These are phyloP conservation scores for Excoecaria agallocha DNA, from an alignment of 345 rosid species.

Conservation along the genomic window DNA sequence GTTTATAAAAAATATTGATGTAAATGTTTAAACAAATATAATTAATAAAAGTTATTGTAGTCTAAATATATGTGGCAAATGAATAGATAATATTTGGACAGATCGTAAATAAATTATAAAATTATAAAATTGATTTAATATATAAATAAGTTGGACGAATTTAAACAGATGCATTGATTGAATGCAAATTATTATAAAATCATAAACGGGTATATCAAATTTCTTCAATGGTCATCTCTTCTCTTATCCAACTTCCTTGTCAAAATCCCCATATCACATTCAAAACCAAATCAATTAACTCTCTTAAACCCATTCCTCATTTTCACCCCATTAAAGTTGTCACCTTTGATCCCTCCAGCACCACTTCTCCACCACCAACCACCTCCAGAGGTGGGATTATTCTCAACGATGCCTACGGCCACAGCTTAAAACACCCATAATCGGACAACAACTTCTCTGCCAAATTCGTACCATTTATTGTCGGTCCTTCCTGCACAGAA, in stretches of 20 bases:
- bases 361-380: conserved; percentile 12
- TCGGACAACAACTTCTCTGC: conserved; percentile 39
- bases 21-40: too few relatives aligned
- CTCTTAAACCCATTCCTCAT: conserved; percentile 14
- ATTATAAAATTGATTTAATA: too few relatives aligned
- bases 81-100: too few relatives aligned
- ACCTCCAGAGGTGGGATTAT: conserved; percentile 27
- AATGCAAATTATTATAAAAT: too few relatives aligned
- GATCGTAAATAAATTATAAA: too few relatives aligned
- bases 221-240: conserved; percentile 33
- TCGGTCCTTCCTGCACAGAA: conserved; percentile 22
- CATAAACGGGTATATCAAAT: too few relatives aligned
- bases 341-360: conserved; percentile 6
- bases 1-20: too few relatives aligned
- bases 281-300: neutral
- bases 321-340: conserved; percentile 10
- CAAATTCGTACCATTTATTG: conserved; percentile 55
- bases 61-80: too few relatives aligned
- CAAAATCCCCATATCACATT: neutral
- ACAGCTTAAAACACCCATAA: conserved; percentile 22
- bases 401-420: conserved; percentile 54
- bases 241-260: conserved; percentile 15
- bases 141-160: too few relatives aligned
- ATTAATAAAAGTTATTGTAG: too few relatives aligned
- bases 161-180: too few relatives aligned